Evolutionary conservation across 345 rosid species (phyloP).

Genomic region (Eucalyptus marginata): DNA sequence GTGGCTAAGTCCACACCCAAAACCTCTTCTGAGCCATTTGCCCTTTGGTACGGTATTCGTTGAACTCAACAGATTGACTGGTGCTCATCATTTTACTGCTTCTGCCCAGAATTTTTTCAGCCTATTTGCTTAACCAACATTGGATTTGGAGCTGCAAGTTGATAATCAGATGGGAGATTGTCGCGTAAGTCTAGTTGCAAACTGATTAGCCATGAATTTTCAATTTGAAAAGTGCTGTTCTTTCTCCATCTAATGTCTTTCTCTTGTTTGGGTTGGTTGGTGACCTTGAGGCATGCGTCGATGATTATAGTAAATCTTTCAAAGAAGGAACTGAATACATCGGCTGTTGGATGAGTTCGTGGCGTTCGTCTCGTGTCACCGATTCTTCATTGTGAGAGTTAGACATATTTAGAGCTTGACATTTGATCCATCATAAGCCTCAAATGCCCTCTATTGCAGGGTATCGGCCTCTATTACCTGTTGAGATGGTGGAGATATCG

Average conservation of each 20-base stretch:
- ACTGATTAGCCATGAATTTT: neutral
- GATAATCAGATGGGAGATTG: neutral
- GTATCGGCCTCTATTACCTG: slow-evolving; percentile 58
- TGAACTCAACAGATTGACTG: neutral
- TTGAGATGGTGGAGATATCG: slow-evolving; percentile 35
- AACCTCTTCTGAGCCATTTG: slow-evolving; percentile 8
- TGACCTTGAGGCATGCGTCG: slow-evolving; percentile 90
- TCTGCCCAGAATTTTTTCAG: neutral
- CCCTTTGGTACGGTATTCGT: neutral
- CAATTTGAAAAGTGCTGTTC: neutral
- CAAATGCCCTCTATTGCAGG: slow-evolving; percentile 18
- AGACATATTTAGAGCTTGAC: neutral
- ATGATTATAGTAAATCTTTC: slow-evolving; percentile 84
- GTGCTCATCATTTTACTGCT: neutral
- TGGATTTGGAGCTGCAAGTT: neutral
- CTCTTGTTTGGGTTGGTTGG: slow-evolving; percentile 37
- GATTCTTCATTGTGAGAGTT: neutral
- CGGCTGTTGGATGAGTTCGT: slow-evolving; percentile 60
- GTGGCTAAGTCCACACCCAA: slow-evolving; percentile 9
- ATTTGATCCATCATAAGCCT: neutral
- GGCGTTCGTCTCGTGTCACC: neutral
- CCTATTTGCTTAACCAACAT: neutral
- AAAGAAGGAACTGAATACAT: slow-evolving; percentile 46
- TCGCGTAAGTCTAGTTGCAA: slow-evolving; percentile 37
- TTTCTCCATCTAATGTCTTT: neutral